phyloP scores from a whole-genome alignment of 345 rosid species.

The Nasturtium officinale region DNA sequence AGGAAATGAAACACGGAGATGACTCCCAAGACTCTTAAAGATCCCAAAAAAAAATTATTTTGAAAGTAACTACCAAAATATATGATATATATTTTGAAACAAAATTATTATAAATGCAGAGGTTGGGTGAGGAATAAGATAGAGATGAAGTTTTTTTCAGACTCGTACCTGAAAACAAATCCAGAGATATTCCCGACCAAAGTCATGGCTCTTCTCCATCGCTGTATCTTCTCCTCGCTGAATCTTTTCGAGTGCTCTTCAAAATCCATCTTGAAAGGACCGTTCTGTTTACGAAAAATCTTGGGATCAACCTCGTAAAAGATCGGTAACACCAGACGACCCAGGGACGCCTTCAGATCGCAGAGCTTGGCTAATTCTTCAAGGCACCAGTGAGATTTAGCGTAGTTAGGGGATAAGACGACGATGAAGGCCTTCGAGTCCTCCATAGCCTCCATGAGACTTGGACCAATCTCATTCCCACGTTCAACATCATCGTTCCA shows the following conservation, averaged over 20 bases:
- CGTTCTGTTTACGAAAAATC: constrained; percentile 43
- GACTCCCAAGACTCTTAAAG: too few relatives aligned
- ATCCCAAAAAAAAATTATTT: too few relatives aligned
- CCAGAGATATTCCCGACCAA: constrained; percentile 52
- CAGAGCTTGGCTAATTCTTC: constrained; percentile 55
- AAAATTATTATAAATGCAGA: not conserved
- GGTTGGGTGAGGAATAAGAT: constrained; percentile 2
- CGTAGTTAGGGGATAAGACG: constrained; percentile 49
- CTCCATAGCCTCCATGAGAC: constrained; percentile 50
- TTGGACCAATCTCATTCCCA: constrained; percentile 44
- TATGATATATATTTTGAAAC: too few relatives aligned
- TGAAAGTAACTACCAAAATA: too few relatives aligned
- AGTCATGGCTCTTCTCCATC: constrained; percentile 56
- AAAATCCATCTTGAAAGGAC: constrained; percentile 47
- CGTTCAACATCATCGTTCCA: constrained; percentile 41
- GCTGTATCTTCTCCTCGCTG: constrained; percentile 18
- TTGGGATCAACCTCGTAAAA: constrained; percentile 54
- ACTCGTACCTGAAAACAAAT: constrained; percentile 20
- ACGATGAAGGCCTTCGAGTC: constrained; percentile 50
- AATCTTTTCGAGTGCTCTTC: constrained; percentile 38
- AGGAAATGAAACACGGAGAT: too few relatives aligned
- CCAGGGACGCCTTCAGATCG: constrained; percentile 23
- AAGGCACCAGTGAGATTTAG: constrained; percentile 52
- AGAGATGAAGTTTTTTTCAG: not conserved
- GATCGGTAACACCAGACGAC: constrained; percentile 49